phyloP scores from a whole-genome alignment of 139 green algal genomes.

The Diplosphaera chodatii region DNA sequence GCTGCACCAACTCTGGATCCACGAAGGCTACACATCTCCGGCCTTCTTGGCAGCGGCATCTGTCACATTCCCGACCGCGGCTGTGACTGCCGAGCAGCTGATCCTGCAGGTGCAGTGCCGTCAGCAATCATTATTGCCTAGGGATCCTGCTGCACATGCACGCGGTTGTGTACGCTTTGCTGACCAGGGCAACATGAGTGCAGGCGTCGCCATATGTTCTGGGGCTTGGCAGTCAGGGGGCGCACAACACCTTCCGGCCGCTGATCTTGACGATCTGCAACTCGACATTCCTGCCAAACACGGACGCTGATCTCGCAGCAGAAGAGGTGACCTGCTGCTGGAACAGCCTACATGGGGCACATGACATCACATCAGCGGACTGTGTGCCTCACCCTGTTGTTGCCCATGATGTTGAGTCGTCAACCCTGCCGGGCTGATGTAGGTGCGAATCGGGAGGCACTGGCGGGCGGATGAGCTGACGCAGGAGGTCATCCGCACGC shows the following conservation, averaged over 20 bases:
- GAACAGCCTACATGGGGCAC: too few relatives aligned
- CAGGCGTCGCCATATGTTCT: constrained; percentile 43
- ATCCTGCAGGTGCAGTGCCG: constrained; percentile 23
- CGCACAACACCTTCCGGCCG: constrained; percentile 13
- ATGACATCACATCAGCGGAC: too few relatives aligned
- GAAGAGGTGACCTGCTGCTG: not conserved
- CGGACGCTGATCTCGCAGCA: not conserved
- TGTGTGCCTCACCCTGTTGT: too few relatives aligned
- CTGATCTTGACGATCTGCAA: constrained; percentile 48
- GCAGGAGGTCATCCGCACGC: constrained; percentile 2
- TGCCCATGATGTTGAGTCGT: too few relatives aligned
- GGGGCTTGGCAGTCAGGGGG: constrained; percentile 24
- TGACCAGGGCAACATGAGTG: too few relatives aligned
- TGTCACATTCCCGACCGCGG: not conserved
- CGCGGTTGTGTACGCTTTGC: too few relatives aligned
- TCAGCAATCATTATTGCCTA: too few relatives aligned
- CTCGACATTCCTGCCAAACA: constrained; percentile 20
- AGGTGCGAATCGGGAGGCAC: not conserved
- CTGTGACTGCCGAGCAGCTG: not conserved
- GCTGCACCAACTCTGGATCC: constrained; percentile 65
- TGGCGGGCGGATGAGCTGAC: constrained; percentile 35
- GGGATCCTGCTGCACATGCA: too few relatives aligned
- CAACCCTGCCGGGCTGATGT: too few relatives aligned
- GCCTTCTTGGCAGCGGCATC: not conserved
- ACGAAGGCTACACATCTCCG: constrained; percentile 15